phyloP scores from a whole-genome alignment of 306 rosid species.

The Aeschynomene evenia region DNA sequence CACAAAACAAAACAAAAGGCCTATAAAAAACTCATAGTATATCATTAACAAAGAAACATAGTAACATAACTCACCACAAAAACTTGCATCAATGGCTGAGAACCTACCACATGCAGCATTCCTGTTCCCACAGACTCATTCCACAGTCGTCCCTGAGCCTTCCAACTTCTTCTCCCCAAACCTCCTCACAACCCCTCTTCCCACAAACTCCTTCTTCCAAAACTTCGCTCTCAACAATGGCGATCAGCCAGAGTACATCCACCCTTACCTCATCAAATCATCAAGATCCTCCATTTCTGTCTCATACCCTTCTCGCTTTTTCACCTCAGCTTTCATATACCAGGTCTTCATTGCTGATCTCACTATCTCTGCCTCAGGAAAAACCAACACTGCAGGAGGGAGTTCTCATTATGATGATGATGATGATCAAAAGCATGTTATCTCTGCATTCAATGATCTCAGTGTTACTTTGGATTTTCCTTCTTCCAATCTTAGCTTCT shows the following conservation, averaged over 20 bases:
- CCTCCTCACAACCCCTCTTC: constrained; percentile 9
- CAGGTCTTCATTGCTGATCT: constrained; percentile 63
- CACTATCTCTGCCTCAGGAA: constrained; percentile 50
- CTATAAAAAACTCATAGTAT: too few relatives aligned
- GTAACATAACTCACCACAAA: neutral
- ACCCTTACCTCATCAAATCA: constrained; percentile 26
- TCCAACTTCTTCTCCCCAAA: constrained; percentile 28
- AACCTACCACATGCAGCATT: constrained; percentile 29
- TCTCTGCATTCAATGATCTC: constrained; percentile 61
- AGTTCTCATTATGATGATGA: constrained; percentile 2
- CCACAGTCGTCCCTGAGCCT: constrained; percentile 55
- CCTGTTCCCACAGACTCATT: constrained; percentile 53
- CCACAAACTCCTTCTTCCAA: constrained; percentile 31
- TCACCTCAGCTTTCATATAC: constrained; percentile 39
- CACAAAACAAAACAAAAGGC: too few relatives aligned
- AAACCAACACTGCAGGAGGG: neutral
- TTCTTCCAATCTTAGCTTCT: constrained; percentile 52
- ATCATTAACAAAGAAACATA: too few relatives aligned
- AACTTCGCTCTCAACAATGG: constrained; percentile 22
- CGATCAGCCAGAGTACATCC: constrained; percentile 14
- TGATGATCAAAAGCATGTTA: constrained; percentile 46
- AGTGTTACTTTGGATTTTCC: constrained; percentile 65
- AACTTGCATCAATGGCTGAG: neutral
- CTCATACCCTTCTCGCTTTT: constrained; percentile 56
- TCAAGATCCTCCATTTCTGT: constrained; percentile 27